Base-by-base conservation (phyloP, 352 stramenopile species). In the Globisporangium solare region DNA sequence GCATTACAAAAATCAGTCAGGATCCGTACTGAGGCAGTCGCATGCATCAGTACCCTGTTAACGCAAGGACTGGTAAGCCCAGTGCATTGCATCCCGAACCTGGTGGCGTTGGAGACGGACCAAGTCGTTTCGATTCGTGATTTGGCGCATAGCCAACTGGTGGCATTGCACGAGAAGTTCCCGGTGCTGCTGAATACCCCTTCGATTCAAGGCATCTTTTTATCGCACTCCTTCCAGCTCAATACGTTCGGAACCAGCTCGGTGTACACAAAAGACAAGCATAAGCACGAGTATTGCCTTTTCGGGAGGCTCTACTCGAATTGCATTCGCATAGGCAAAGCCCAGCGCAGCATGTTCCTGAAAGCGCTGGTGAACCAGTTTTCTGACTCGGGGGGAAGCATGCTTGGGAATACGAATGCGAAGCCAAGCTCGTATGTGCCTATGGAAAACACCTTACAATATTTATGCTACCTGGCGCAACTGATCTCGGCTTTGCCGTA, bases 101-200 rank as follows among this genome's bases (percentile, higher is more conserved):
- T 95, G 20, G 77, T 95, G n/a, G 76, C 80, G 10, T 60, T 95
- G 15, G 86, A 92, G 61, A 76, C 84, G 0, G 86, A 95, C 67
- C 74, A 86, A 48, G 62, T 89, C 17, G 54, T 74, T 15, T 59
- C 71, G 15, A 82, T 89, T 63, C 76, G 83, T 10, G 78, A 94
- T 63, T 56, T 72, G 22, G 83, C 82, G 12, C 83, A 92, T 60
- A 70, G 60, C 31, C 78, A 92, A 37, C 57, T 95, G 27, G 43
- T 88, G 42, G 65, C 68, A 31, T 53, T 93, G 1, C 67, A 89
- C 45, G 73, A 84, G 27, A 86, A 81, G 37, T 89, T 83, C 39
- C 66, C 66, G 21, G 75, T 56, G 18, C 60, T 88, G 32, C 54
- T 93, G 18, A 72, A 73, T 31, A 73, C 73, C 2, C 71, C 82